Conservation (phyloP, 106 monocot genomes). For the Xerophyta viscosa region DNA sequence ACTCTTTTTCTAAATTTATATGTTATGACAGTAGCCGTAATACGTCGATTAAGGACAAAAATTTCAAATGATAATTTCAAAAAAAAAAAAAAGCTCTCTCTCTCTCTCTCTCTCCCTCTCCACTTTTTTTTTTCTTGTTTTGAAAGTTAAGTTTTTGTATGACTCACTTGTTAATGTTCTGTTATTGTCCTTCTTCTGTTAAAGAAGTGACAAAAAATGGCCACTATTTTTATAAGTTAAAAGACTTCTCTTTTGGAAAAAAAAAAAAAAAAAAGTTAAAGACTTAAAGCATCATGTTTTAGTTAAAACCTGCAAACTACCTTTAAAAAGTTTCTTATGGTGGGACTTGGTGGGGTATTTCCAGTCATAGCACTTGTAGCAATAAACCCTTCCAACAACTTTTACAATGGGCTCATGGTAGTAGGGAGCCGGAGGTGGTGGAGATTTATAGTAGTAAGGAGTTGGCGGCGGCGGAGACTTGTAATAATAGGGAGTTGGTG, state of each 20-base stretch:
- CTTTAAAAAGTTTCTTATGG: constrained; percentile 6
- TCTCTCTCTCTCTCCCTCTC: no score
- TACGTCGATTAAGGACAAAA: no score
- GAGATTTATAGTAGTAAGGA: background rate
- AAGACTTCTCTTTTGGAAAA: background rate
- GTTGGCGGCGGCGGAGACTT: constrained; percentile 21
- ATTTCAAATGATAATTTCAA: no score
- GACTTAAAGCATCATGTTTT: background rate
- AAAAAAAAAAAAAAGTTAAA: background rate
- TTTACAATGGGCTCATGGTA: background rate
- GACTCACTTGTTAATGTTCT: no score
- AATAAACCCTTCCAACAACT: constrained; percentile 4
- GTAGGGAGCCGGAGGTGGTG: background rate
- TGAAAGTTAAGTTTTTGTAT: no score
- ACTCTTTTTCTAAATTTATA: no score
- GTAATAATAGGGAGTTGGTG: constrained; percentile 12
- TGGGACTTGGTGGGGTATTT: background rate
- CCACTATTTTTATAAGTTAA: no score
- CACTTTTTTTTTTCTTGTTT: no score
- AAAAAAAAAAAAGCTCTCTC: no score
- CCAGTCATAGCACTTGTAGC: constrained; percentile 6
- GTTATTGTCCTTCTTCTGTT: no score
- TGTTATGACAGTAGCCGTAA: no score
- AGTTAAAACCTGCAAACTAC: background rate
- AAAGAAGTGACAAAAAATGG: no score